These are phyloP conservation scores for Sapria himalayana DNA, from an alignment of 345 rosid species.

Conservation along the genomic window DNA sequence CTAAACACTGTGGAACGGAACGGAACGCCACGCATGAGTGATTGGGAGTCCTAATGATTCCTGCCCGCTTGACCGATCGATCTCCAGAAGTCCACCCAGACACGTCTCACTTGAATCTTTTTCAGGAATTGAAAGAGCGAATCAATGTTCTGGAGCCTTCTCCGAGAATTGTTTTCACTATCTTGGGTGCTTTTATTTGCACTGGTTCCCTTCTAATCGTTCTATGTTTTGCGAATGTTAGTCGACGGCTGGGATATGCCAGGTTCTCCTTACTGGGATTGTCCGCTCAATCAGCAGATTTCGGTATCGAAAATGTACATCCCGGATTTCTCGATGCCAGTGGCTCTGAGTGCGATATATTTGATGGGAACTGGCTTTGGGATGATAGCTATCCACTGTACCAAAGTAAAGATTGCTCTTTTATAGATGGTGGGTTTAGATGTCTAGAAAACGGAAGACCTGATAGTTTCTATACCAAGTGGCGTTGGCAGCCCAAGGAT, in stretches of 20 bases:
- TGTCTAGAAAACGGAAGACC: conserved; percentile 57
- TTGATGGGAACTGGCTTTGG: conserved; percentile 62
- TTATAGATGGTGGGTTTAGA: conserved; percentile 35
- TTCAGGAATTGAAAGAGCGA: conserved; percentile 24
- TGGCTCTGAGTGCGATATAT: conserved; percentile 33
- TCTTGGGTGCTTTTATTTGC: conserved; percentile 18
- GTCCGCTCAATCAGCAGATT: conserved; percentile 6
- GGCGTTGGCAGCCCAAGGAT: conserved; percentile 58
- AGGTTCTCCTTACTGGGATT: conserved; percentile 17
- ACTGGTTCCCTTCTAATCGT: conserved; percentile 27
- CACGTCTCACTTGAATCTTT: conserved; percentile 17
- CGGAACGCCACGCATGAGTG: too few relatives aligned
- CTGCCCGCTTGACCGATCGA: too few relatives aligned
- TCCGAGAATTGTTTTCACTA: conserved; percentile 23
- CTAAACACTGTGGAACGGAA: too few relatives aligned
- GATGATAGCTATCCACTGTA: conserved; percentile 42
- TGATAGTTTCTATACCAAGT: conserved; percentile 45
- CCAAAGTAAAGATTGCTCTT: conserved; percentile 31
- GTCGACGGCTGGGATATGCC: conserved; percentile 10
- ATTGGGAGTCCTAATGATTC: too few relatives aligned
- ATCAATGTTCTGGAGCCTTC: conserved; percentile 27
- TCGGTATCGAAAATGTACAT: conserved; percentile 9
- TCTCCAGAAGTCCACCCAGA: neutral
- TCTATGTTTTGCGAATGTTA: conserved; percentile 15
- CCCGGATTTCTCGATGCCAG: conserved; percentile 29